These are phyloP conservation scores for Quercus gilva DNA, from an alignment of 306 rosid genomes.

Conservation along the genomic window DNA sequence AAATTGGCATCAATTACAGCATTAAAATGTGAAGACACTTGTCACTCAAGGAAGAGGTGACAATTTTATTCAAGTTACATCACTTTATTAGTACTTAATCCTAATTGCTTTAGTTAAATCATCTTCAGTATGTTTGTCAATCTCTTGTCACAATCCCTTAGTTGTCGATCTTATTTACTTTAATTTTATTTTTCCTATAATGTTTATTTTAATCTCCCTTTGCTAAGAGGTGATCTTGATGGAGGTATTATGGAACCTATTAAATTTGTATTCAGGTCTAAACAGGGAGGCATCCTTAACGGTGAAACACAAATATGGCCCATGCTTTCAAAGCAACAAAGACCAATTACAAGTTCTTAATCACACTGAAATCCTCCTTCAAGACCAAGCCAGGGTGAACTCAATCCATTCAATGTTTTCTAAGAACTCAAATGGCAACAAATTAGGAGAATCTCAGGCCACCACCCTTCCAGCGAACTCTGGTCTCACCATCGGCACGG, in stretches of 20 bases:
- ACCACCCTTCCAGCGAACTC: slow-evolving; percentile 44
- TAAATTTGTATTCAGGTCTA: background rate
- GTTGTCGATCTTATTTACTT: no score
- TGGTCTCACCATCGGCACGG: slow-evolving; percentile 44
- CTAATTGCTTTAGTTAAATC: no score
- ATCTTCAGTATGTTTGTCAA: no score
- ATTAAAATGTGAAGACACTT: no score
- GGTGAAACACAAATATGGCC: slow-evolving; percentile 37
- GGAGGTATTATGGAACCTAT: no score
- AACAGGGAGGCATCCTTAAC: background rate
- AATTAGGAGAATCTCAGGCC: background rate
- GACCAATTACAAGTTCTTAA: background rate
- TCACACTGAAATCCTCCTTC: background rate
- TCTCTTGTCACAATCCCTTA: no score
- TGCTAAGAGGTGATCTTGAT: background rate
- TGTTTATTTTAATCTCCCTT: no score
- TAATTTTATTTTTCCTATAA: no score
- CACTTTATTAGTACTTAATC: no score
- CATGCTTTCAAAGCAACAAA: slow-evolving; percentile 19
- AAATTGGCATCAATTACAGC: no score
- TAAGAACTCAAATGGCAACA: background rate
- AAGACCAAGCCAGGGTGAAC: slow-evolving; percentile 21
- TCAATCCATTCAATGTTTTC: slow-evolving; percentile 2
- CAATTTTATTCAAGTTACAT: no score
- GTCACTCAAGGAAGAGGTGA: no score